A percentile compares a stretch with the other conserved stretches of the same genome.
Conservation (phyloP, 257 asterid genomes). For the Ilex asprella region DNA sequence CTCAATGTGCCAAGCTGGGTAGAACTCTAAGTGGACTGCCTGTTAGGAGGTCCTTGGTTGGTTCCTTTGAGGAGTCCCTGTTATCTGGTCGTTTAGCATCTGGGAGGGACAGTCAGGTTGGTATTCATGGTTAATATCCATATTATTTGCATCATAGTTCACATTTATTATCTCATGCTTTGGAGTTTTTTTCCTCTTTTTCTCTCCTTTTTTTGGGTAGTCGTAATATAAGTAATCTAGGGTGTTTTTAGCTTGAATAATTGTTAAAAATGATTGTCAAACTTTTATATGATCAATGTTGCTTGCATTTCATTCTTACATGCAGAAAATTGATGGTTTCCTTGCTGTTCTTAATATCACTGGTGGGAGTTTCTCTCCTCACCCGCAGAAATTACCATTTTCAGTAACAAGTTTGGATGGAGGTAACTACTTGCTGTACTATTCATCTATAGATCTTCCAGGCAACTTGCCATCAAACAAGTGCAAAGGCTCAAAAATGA, state of each 20-base stretch:
- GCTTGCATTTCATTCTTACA: neutral
- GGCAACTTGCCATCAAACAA: constrained; percentile 33
- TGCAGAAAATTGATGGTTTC: constrained; percentile 90
- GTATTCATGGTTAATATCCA: neutral
- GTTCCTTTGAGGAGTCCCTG: constrained; percentile 90
- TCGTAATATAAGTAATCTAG: neutral
- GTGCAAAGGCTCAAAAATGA: constrained; percentile 46
- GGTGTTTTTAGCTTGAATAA: neutral
- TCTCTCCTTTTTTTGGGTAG: constrained; percentile 1
- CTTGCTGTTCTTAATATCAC: constrained; percentile 76
- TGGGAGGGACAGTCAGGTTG: constrained; percentile 62
- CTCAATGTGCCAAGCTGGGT: constrained; percentile 48
- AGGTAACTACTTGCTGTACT: constrained; percentile 68
- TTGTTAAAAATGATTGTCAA: neutral
- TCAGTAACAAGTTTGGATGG: constrained; percentile 79
- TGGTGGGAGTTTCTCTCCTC: constrained; percentile 86
- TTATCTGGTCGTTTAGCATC: constrained; percentile 88
- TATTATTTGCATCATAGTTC: no score
- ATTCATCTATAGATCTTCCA: constrained; percentile 72
- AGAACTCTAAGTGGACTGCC: constrained; percentile 58
- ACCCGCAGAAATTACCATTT: constrained; percentile 86
- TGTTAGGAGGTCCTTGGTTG: constrained; percentile 78
- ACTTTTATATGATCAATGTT: neutral
- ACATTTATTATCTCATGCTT: neutral
- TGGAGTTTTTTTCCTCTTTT: neutral